Evolutionary conservation across 106 monocot genomes (phyloP), one percentile per base, ranked within the genome.

Genomic region (Dendrobium catenatum): DNA sequence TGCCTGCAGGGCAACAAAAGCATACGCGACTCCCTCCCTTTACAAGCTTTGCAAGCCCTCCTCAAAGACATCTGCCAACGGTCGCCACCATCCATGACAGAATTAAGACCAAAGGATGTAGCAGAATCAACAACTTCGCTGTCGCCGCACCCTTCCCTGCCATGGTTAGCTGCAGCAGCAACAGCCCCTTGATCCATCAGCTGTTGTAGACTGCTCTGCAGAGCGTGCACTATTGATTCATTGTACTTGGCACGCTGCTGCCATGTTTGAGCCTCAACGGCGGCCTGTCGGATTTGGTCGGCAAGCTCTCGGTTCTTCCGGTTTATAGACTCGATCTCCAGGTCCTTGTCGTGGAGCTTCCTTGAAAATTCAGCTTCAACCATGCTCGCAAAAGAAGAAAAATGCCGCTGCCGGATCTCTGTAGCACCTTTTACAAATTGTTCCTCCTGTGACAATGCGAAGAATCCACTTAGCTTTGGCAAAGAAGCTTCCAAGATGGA

Each of bases 1-100:
- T 95, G 95, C 82, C 92, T 82, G 75, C 95, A 95, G 2, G 90
- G 90, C 76, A 92, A 73, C 42, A 95, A 55, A 40, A 95, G 87
- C 75, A 89, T 86, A 16, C 80, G 80, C 0, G 81, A 79, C 64
- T 95, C 93, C 68, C 61, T 84, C 42, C 19, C 31, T 43, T 77
- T 56, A 76, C 95, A 95, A 24, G 73, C 79, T 67, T 82, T 84
- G 72, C 95, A 92, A 2, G 55, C 68, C 84, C 72, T 86, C 15
- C 10, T 9, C 79, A 18, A 19, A 19, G 42, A 22, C 76, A n/a
- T n/a, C 58, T 58, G 42, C 44, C 27, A 4, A 58, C n/a, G 16
- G 51, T n/a, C 31, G 29, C 37, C 49, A 47, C 37, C 49, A 47
- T 66, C 54, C 58, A 10, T 11, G 16, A 43, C 42, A 9, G 10